Base-by-base conservation (phyloP, 2,329 filamentous ascomycete genomes). In the Botrytis elliptica region DNA sequence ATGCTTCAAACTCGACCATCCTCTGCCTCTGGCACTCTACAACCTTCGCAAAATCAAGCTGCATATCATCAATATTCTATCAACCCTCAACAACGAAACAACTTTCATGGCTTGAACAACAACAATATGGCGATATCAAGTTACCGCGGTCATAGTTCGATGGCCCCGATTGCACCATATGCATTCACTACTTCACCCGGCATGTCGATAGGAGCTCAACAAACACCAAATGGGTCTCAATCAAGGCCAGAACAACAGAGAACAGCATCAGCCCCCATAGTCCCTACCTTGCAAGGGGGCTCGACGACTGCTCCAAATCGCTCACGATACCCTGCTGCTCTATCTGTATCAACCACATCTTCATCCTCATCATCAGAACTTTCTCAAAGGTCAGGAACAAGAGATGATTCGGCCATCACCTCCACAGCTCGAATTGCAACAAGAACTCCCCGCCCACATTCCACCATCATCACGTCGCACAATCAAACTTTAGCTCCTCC, bases 1-100 rank as follows among this genome's bases (percentile, higher is more conserved):
- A 92, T 94, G 88, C 90, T 95, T 80, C 92, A 94, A 83, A 88
- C 91, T 79, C 89, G 91, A 82, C 89, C 91, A 76, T 87, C 87
- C 72, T 91, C 92, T 75, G 86, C 89, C 60, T 88, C 88, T 73
- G 88, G 86, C 80, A 88, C 88, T 44, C 74, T 81, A 36, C 79
- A 81, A 74, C 75, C 80, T 71, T 77, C 78, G 57, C 79, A 84
- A 82, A 75, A 73, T 40, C 78, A 77, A 59, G 36, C 60, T 63
- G 55, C 77, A 9, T 78, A 79, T 76, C 85, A 87, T 76, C 86
- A 86, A 76, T 90, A 89, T 77, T 81, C 83, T 74, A 79, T 82
- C 73, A 83, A 83, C 52, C 80, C 77, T 64, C 84, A 87, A 74
- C 85, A 85, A 80, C 86, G 85, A 78, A 86, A 85, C 81, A 86